Evolutionary conservation across 257 asterid species (phyloP).

Genomic region (Solanum corneliomulleri): DNA sequence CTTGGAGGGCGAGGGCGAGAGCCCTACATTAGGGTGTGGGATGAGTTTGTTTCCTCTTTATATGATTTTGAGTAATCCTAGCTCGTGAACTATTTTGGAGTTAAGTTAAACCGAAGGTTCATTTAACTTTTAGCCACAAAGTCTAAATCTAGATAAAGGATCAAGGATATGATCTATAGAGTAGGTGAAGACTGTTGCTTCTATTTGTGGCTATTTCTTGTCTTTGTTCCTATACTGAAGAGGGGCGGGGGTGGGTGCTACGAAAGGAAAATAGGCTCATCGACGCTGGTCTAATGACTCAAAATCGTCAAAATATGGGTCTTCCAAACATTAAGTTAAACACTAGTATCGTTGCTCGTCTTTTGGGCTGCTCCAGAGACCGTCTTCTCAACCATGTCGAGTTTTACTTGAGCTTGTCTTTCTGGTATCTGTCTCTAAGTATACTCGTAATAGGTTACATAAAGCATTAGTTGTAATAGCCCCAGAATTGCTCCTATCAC

Average conservation of each 20-base stretch:
- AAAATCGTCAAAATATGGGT: not conserved
- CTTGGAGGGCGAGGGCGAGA: not conserved
- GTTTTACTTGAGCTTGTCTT: conserved; percentile 24
- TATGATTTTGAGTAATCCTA: not conserved
- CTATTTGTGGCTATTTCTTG: not conserved
- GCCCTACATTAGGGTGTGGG: not conserved
- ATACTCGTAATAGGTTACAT: conserved; percentile 51
- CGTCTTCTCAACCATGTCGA: conserved; percentile 26
- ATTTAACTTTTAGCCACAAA: not conserved
- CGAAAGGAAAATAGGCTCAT: not conserved
- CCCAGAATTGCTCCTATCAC: conserved; percentile 58
- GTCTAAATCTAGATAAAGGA: not conserved
- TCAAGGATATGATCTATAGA: not conserved
- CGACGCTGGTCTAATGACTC: not conserved
- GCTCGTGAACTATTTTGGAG: not conserved
- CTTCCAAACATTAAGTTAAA: not conserved
- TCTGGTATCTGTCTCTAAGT: conserved; percentile 41
- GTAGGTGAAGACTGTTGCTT: not conserved
- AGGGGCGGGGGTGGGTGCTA: not conserved
- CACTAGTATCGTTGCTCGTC: not conserved
- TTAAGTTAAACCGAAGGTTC: not conserved
- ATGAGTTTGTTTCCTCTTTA: not conserved
- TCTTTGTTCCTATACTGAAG: not conserved
- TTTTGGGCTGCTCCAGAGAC: not conserved
- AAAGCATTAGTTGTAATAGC: conserved; percentile 50